A percentile compares a stretch with the other conserved stretches of the same genome.
phyloP scores from a whole-genome alignment of 257 asterid species.

The Euphrasia confusa region DNA sequence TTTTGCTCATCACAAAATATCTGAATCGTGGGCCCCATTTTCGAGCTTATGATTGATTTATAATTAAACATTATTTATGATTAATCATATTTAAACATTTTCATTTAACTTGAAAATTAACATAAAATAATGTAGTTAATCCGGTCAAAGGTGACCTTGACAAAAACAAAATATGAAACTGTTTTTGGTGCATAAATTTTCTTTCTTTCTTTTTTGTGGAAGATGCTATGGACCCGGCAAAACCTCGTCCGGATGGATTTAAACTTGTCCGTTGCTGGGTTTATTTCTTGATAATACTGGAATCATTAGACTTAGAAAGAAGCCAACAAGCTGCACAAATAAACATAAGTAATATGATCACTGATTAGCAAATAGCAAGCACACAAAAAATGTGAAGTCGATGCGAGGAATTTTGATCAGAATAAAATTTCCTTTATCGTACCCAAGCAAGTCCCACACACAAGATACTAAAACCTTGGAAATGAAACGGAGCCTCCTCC shows the following conservation, averaged over 20 bases:
- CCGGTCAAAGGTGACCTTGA: no score
- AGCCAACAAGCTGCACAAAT: conserved; percentile 56
- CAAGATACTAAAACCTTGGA: conserved; percentile 73
- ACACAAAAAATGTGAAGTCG: background rate
- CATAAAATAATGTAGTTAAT: no score
- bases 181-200: no score
- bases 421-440: conserved; percentile 22
- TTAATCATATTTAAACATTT: no score
- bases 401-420: background rate
- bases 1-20: background rate
- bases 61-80: no score
- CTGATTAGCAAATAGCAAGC: conserved; percentile 5
- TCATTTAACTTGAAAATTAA: no score
- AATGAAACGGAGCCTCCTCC: conserved; percentile 63
- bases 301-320: conserved; percentile 49
- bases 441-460: conserved; percentile 75
- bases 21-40: no score
- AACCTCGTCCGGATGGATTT: background rate
- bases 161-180: no score
- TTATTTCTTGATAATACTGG: conserved; percentile 21
- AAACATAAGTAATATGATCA: background rate
- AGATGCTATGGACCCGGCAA: background rate
- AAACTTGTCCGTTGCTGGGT: conserved; percentile 8
- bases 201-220: no score
- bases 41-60: background rate